Evolutionary conservation across 116 monocot species (phyloP).

Genomic region (Phalaenopsis hybrid): DNA sequence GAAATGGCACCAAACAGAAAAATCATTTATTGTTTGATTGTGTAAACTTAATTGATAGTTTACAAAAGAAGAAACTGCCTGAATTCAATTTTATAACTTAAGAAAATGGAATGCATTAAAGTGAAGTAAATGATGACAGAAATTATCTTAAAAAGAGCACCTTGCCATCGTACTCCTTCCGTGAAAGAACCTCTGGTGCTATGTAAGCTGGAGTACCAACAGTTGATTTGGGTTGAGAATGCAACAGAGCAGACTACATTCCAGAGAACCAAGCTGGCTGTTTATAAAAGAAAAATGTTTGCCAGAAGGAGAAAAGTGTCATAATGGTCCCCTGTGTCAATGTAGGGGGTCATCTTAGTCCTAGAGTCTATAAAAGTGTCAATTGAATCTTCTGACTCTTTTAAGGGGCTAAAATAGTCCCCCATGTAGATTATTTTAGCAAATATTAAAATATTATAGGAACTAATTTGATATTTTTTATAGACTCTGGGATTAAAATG

Average conservation of each 20-base stretch:
- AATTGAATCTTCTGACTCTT: too few relatives aligned
- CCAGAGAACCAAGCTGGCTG: not conserved
- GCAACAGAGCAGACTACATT: slow-evolving; percentile 56
- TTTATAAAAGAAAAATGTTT: not conserved
- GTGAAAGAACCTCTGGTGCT: slow-evolving; percentile 56
- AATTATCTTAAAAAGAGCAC: slow-evolving; percentile 19
- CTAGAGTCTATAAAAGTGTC: too few relatives aligned
- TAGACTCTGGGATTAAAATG: too few relatives aligned
- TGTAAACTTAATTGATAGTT: not conserved
- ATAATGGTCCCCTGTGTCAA: too few relatives aligned
- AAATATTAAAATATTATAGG: too few relatives aligned
- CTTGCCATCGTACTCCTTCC: slow-evolving; percentile 73
- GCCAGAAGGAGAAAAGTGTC: too few relatives aligned
- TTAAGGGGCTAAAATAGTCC: too few relatives aligned
- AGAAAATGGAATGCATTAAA: not conserved
- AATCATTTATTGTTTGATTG: not conserved
- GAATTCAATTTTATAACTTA: not conserved
- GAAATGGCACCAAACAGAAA: not conserved
- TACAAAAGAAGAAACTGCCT: not conserved
- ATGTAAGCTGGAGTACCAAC: slow-evolving; percentile 68
- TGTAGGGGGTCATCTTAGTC: too few relatives aligned
- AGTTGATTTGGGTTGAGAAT: slow-evolving; percentile 69
- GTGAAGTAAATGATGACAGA: not conserved
- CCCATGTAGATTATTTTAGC: too few relatives aligned
- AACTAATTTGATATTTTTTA: too few relatives aligned